phyloP scores from a whole-genome alignment of 1,139 yeast species.

The Candida freyschussii region DNA sequence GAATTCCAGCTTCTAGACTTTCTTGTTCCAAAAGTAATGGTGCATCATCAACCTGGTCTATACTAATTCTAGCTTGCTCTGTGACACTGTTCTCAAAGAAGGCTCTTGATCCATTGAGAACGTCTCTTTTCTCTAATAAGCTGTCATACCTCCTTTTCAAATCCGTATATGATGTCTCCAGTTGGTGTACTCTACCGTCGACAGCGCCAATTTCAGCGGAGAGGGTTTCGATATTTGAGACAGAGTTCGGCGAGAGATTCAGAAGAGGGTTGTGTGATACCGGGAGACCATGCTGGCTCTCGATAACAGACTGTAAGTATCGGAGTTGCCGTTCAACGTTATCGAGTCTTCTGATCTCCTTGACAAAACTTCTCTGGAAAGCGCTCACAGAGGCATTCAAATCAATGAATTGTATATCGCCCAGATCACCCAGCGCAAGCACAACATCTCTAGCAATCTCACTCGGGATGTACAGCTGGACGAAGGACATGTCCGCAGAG shows the following conservation, averaged over 20 bases:
- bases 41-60: slow-evolving; percentile 41
- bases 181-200: slow-evolving; percentile 39
- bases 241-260: slow-evolving; percentile 14
- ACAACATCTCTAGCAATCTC: slow-evolving; percentile 66
- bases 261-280: slow-evolving; percentile 19
- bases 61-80: slow-evolving; percentile 29
- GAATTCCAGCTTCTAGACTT: slow-evolving; percentile 26
- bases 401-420: slow-evolving; percentile 65
- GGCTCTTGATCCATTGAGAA: slow-evolving; percentile 39
- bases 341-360: slow-evolving; percentile 62
- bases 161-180: slow-evolving; percentile 40
- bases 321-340: slow-evolving; percentile 63
- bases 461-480: slow-evolving; percentile 67
- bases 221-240: slow-evolving; percentile 41
- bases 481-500: slow-evolving; percentile 78
- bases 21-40: slow-evolving; percentile 27
- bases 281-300: slow-evolving; percentile 26
- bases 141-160: slow-evolving; percentile 33
- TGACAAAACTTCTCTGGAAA: slow-evolving; percentile 69
- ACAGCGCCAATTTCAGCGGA: slow-evolving; percentile 35
- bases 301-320: slow-evolving; percentile 44
- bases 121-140: slow-evolving; percentile 46
- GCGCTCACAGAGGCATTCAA: slow-evolving; percentile 61
- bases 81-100: slow-evolving; percentile 28
- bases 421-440: slow-evolving; percentile 59